These are phyloP conservation scores for Niveomyces coronatus DNA, from an alignment of 2,329 filamentous ascomycete species.

Conservation along the genomic window DNA sequence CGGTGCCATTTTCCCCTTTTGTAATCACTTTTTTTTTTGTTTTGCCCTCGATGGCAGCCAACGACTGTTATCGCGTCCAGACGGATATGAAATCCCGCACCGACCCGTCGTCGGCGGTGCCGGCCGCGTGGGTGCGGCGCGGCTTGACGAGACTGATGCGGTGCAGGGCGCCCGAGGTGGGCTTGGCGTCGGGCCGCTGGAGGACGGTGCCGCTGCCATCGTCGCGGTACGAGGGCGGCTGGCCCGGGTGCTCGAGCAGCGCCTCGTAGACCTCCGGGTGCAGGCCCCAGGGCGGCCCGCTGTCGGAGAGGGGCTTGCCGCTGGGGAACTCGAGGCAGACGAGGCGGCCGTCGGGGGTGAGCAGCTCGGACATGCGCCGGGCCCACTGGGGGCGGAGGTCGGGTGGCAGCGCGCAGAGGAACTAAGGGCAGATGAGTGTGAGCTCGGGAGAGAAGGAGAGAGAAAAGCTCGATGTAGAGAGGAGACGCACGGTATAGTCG, in stretches of 20 bases:
- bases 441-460: too few relatives aligned
- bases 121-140: slow-evolving; percentile 36
- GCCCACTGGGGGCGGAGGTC: slow-evolving; percentile 43
- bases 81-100: slow-evolving; percentile 44
- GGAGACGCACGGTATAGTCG: slow-evolving; percentile 47
- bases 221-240: slow-evolving; percentile 49
- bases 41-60: not conserved
- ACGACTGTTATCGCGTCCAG: slow-evolving; percentile 29
- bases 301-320: slow-evolving; percentile 51
- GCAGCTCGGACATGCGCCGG: slow-evolving; percentile 37
- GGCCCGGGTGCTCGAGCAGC: slow-evolving; percentile 60
- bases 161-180: slow-evolving; percentile 26
- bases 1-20: not conserved
- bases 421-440: slow-evolving; percentile 39
- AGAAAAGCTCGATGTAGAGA: not conserved
- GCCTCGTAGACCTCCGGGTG: slow-evolving; percentile 60
- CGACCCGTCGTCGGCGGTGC: slow-evolving; percentile 33
- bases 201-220: slow-evolving; percentile 33
- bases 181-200: slow-evolving; percentile 29
- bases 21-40: not conserved
- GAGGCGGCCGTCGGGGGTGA: slow-evolving; percentile 39
- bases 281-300: slow-evolving; percentile 65
- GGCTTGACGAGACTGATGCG: slow-evolving; percentile 42
- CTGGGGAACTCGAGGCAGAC: slow-evolving; percentile 70
- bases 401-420: slow-evolving; percentile 52